Conservation (phyloP, 2,329 filamentous ascomycete species). For the Thelonectria blattea region DNA sequence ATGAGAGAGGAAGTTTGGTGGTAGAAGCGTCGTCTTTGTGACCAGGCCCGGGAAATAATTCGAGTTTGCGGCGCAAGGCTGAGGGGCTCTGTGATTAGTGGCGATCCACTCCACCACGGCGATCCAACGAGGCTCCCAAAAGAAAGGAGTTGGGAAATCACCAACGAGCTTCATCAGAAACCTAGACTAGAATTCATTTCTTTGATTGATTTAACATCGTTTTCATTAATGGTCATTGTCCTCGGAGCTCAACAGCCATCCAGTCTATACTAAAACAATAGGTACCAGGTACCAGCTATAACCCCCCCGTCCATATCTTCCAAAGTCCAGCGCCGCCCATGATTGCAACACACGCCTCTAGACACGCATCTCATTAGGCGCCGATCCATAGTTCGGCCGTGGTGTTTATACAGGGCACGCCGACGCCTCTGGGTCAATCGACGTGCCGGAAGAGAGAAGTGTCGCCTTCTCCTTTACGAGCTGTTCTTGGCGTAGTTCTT, state of each 20-base stretch:
- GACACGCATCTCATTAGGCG: constrained; percentile 36
- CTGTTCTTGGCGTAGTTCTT: constrained; percentile 74
- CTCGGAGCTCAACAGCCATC: constrained; percentile 27
- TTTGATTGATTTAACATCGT: constrained; percentile 20
- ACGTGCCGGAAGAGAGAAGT: constrained; percentile 31
- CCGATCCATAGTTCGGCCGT: constrained; percentile 33
- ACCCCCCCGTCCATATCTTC: constrained; percentile 26
- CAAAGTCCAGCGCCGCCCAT: constrained; percentile 27
- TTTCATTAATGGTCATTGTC: constrained; percentile 37
- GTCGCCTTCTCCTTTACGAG: constrained; percentile 44
- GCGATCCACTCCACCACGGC: constrained; percentile 7
- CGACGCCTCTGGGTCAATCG: constrained; percentile 21
- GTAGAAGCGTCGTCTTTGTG: constrained; percentile 28
- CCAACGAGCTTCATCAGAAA: too few relatives aligned
- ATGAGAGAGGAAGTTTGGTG: constrained; percentile 14
- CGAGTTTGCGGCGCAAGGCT: constrained; percentile 36
- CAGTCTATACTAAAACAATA: constrained; percentile 30
- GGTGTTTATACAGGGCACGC: constrained; percentile 38
- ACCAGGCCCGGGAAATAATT: constrained; percentile 27
- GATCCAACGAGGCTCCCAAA: constrained; percentile 21
- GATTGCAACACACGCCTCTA: constrained; percentile 32
- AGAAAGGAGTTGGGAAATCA: too few relatives aligned
- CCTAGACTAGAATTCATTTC: too few relatives aligned
- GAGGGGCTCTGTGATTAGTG: constrained; percentile 19
- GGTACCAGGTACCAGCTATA: constrained; percentile 9